A percentile compares a stretch with the other conserved stretches of the same genome.
phyloP scores from a whole-genome alignment of 2,329 filamentous ascomycete genomes.

The Paracoccidioides lutzii region DNA sequence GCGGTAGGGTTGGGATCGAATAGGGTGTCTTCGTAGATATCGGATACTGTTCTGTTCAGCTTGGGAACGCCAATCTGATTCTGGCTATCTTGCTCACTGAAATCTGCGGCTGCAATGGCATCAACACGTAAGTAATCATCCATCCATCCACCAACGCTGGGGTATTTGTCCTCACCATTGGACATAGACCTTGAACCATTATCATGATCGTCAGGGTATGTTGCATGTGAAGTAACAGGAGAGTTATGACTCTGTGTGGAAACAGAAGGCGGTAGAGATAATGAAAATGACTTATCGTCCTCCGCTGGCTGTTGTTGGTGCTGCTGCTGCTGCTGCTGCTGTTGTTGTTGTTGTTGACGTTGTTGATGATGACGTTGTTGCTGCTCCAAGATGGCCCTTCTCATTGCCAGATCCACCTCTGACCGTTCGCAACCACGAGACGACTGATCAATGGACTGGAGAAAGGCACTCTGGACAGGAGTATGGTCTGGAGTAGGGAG shows the following conservation, averaged over 20 bases:
- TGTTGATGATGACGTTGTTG: slow-evolving; percentile 20
- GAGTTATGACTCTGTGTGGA: slow-evolving; percentile 50
- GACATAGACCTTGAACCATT: slow-evolving; percentile 35
- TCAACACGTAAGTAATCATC: slow-evolving; percentile 56
- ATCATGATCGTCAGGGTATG: slow-evolving; percentile 40
- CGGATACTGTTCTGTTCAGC: slow-evolving; percentile 73
- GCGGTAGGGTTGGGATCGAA: slow-evolving; percentile 43
- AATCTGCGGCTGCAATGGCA: slow-evolving; percentile 45
- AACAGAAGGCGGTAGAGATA: slow-evolving; percentile 43
- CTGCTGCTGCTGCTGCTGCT: slow-evolving; percentile 32
- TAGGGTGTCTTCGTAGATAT: slow-evolving; percentile 71
- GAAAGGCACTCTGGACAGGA: slow-evolving; percentile 39
- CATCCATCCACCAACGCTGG: slow-evolving; percentile 36
- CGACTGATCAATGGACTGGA: slow-evolving; percentile 32
- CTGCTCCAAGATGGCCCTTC: slow-evolving; percentile 42
- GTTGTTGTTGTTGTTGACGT: slow-evolving; percentile 27
- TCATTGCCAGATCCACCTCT: slow-evolving; percentile 47
- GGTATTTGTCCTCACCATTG: slow-evolving; percentile 41
- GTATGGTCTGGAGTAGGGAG: slow-evolving; percentile 44
- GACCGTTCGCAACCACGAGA: slow-evolving; percentile 30
- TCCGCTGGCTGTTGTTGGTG: slow-evolving; percentile 32
- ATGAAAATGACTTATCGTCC: slow-evolving; percentile 39
- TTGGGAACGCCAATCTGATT: slow-evolving; percentile 48
- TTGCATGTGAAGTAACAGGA: slow-evolving; percentile 47
- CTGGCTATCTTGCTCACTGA: slow-evolving; percentile 28